A percentile compares a stretch with the other conserved stretches of the same genome.
phyloP scores from a whole-genome alignment of 805 yeast species.

The Saturnispora halmiae region DNA sequence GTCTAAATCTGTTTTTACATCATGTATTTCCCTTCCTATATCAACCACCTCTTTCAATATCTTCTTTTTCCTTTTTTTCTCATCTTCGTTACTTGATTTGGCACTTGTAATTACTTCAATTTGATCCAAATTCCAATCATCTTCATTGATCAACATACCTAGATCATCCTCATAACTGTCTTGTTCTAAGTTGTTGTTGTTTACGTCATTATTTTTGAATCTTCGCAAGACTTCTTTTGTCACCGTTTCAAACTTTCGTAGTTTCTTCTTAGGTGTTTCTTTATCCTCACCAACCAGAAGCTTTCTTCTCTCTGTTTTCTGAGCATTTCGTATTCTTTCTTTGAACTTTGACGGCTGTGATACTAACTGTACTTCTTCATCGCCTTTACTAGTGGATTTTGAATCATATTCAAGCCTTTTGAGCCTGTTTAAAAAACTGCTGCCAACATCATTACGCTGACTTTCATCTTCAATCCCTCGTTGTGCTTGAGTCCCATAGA shows the following conservation, averaged over 20 bases:
- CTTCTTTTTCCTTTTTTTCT: not conserved
- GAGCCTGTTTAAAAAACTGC: not conserved
- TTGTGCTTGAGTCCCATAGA: slow-evolving; percentile 5
- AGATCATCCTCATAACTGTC: slow-evolving; percentile 1
- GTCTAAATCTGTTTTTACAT: not conserved
- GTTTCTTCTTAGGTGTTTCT: not conserved
- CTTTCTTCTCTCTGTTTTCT: not conserved
- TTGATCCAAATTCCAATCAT: slow-evolving; percentile 10
- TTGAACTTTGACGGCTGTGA: not conserved
- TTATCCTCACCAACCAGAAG: not conserved
- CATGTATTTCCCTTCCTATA: not conserved
- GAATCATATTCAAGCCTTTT: not conserved
- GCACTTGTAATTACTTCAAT: not conserved
- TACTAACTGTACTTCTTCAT: not conserved
- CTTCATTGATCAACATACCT: slow-evolving; percentile 1
- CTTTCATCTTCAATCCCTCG: slow-evolving; percentile 5
- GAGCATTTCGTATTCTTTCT: not conserved
- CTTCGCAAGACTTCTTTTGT: slow-evolving; percentile 8
- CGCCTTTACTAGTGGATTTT: not conserved
- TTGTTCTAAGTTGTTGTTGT: not conserved
- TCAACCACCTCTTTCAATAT: not conserved
- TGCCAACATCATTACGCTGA: not conserved
- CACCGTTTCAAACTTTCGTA: slow-evolving; percentile 9
- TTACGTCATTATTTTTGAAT: not conserved
- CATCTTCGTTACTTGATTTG: slow-evolving; percentile 1